Conservation (phyloP, 1,139 yeast genomes). For the Geotrichum klebahnii region DNA sequence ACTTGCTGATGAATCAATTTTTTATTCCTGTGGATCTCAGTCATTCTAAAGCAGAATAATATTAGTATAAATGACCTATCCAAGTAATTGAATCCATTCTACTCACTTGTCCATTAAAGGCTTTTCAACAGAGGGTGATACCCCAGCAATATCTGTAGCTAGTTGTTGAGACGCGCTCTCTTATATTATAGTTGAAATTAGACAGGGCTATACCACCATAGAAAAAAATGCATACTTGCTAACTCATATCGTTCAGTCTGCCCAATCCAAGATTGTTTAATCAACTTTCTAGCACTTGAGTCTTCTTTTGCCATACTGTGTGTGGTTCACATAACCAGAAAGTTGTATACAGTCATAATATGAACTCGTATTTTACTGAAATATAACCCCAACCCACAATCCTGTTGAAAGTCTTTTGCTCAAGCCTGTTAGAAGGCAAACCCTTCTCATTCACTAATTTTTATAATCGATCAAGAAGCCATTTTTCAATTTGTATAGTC, state of each 20-base stretch:
- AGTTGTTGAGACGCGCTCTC: constrained; percentile 22
- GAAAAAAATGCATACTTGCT: constrained; percentile 22
- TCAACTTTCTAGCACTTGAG: constrained; percentile 29
- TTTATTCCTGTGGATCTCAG: constrained; percentile 30
- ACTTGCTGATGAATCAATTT: constrained; percentile 29
- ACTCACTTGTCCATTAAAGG: constrained; percentile 29
- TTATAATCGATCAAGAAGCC: background rate
- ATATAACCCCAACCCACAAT: background rate
- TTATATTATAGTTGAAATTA: constrained; percentile 3
- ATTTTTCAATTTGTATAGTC: background rate
- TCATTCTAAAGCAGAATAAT: constrained; percentile 18
- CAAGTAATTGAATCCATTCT: background rate
- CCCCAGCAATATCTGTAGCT: constrained; percentile 20
- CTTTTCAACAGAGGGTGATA: constrained; percentile 29
- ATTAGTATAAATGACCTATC: background rate
- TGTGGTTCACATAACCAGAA: background rate
- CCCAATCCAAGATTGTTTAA: constrained; percentile 37
- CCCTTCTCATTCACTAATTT: background rate
- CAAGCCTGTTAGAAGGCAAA: too few relatives aligned
- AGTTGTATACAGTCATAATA: too few relatives aligned
- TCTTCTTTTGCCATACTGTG: constrained; percentile 25
- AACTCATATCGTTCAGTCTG: constrained; percentile 32
- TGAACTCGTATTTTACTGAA: too few relatives aligned
- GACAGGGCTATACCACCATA: background rate
- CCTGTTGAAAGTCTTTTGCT: too few relatives aligned